A percentile compares a stretch with the other conserved stretches of the same genome.
phyloP scores from a whole-genome alignment of 1,284 basidiomycete species.

The Moesziomyces aphidis region DNA sequence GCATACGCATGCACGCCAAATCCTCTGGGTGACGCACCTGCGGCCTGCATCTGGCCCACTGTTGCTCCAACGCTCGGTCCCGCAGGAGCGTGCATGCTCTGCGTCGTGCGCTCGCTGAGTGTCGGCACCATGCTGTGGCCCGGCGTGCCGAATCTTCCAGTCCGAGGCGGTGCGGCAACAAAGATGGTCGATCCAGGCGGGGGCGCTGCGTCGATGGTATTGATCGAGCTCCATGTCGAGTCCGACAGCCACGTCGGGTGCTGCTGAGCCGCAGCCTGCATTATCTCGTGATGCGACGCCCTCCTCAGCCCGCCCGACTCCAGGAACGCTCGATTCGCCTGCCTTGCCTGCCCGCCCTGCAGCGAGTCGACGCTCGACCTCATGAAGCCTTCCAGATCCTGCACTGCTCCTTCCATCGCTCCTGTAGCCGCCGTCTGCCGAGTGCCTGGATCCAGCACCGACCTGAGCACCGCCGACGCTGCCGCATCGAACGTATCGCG shows the following conservation, averaged over 20 bases:
- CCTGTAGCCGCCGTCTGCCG: background rate
- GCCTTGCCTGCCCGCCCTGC: constrained; percentile 1
- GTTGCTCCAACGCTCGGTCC: background rate
- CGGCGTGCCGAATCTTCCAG: constrained; percentile 18
- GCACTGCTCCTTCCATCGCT: background rate
- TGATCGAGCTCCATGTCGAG: constrained; percentile 46
- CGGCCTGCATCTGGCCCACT: background rate
- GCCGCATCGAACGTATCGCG: constrained; percentile 48
- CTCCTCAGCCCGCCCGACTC: constrained; percentile 2
- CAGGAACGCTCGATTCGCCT: background rate
- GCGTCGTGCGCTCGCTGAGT: constrained; percentile 37
- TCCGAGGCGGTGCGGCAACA: constrained; percentile 39
- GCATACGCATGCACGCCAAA: constrained; percentile 9
- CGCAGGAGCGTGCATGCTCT: constrained; percentile 2
- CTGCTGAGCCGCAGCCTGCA: constrained; percentile 21
- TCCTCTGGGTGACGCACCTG: constrained; percentile 7
- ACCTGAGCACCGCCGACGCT: constrained; percentile 30
- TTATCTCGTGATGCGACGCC: constrained; percentile 20
- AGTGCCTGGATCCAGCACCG: constrained; percentile 21
- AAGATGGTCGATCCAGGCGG: constrained; percentile 47
- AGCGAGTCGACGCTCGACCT: constrained; percentile 5
- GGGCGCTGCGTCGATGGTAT: constrained; percentile 26
- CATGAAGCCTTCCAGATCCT: constrained; percentile 21
- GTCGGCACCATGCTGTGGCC: constrained; percentile 35
- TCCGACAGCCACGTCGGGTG: constrained; percentile 49